Base-by-base conservation (phyloP, 768 basidiomycete genomes). In the Leccinum disarticulatum region DNA sequence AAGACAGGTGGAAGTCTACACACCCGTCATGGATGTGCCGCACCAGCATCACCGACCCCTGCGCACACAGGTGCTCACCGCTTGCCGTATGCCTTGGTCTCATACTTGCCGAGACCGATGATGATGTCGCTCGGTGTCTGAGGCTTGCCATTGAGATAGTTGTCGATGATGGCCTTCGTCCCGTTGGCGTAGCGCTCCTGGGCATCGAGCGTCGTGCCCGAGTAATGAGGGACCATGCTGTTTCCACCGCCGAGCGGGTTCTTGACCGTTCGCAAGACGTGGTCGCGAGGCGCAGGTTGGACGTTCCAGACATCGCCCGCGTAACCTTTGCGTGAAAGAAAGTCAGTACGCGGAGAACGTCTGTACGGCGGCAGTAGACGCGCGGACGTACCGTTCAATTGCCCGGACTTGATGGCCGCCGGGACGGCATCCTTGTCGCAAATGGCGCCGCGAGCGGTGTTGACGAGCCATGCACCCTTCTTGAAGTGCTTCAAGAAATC, bases 371-470 rank as follows among this genome's bases (percentile, higher is more conserved):
- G n/a, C 13, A 36, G 35, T 19, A 8, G 33, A 33, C 1, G 6
- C 4, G 48, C 10, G 14, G 49, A 66, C 64, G 52, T 48, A 74
- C 88, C 93, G 57, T 77, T 73, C 61, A 95, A 73, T 31, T 91
- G 89, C 17, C 93, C 93, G 55, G 82, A 86, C 77, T 83, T 80
- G 57, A 96, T 72, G 13, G 93, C 92, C 0, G 72, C 85, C 4
- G 87, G 86, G 60, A 95, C 87, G 47, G 85, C 92, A 61, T 93
- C 85, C 64, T 86, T 86, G 76, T 92, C 87, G 71, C 90, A 93
- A 68, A 96, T 93, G 46, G 94, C 94, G 48, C 94, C 94, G 65
- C 93, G 91, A 54, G 92, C 91, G 30, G 92, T 93, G 83, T 96
- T 96, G 70, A 96, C 88, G 67, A 95, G 84, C 89, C 90, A 94